These are phyloP conservation scores for Linum usitatissimum DNA, from an alignment of 345 rosid species.

Conservation along the genomic window DNA sequence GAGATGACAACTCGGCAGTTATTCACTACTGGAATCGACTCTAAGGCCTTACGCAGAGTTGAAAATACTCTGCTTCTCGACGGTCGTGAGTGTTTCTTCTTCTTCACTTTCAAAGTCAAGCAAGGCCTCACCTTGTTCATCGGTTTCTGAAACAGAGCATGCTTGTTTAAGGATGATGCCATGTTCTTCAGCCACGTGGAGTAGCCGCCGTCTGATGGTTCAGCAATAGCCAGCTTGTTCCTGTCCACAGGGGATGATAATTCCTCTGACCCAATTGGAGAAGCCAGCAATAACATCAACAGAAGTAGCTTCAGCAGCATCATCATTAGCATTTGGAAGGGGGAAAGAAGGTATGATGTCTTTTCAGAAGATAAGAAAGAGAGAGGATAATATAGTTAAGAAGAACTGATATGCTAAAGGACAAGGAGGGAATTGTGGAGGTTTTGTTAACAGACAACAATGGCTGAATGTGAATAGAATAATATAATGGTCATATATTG, in stretches of 20 bases:
- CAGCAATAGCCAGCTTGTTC: slow-evolving; percentile 5
- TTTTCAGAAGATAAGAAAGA: background rate
- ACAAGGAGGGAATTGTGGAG: background rate
- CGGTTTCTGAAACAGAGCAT: slow-evolving; percentile 16
- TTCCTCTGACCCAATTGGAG: slow-evolving; percentile 12
- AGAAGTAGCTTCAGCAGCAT: slow-evolving; percentile 22
- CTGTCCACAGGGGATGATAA: background rate
- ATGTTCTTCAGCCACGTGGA: slow-evolving; percentile 22
- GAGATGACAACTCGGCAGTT: slow-evolving; percentile 27
- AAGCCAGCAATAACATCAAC: slow-evolving; percentile 16
- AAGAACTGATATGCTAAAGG: background rate
- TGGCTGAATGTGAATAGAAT: background rate
- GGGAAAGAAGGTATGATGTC: background rate
- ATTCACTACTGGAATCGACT: slow-evolving; percentile 27
- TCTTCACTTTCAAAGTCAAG: slow-evolving; percentile 20
- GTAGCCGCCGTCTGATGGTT: slow-evolving; percentile 21
- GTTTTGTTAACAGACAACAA: background rate
- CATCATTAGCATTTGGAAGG: background rate
- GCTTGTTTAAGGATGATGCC: slow-evolving; percentile 21
- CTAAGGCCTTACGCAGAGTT: slow-evolving; percentile 26
- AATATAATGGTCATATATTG: background rate
- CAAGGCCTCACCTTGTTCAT: slow-evolving; percentile 30
- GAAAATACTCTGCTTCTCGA: slow-evolving; percentile 11
- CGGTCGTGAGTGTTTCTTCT: background rate
- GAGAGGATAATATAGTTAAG: background rate